Conservation (phyloP, 108 stramenopile species). For the Cyclotella kingstonii region DNA sequence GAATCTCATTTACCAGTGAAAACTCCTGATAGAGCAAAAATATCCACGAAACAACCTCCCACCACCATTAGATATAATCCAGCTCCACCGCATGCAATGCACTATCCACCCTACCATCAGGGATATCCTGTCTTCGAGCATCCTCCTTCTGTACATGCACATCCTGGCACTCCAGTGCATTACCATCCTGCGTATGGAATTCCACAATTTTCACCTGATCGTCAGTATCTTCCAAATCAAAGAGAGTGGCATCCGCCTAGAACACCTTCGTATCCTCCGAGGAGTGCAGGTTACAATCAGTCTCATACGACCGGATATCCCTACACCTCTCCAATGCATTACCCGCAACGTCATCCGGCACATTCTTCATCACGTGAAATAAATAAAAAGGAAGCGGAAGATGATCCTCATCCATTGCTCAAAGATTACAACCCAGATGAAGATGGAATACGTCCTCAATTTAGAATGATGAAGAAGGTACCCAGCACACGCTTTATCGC, state of each 20-base stretch:
- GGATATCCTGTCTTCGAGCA: too few species aligned
- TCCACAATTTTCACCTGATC: background rate
- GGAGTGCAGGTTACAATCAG: background rate
- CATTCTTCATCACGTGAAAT: background rate
- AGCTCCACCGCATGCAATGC: too few species aligned
- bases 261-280: background rate
- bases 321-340: background rate
- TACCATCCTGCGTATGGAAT: background rate
- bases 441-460: conserved; percentile 27
- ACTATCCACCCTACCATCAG: too few species aligned
- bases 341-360: background rate
- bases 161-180: background rate
- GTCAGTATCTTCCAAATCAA: background rate
- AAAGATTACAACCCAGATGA: conserved; percentile 11
- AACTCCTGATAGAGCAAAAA: too few species aligned
- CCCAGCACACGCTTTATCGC: too few species aligned
- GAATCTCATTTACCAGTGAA: too few species aligned
- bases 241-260: background rate
- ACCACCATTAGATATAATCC: too few species aligned
- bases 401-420: conserved; percentile 9
- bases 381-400: background rate
- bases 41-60: too few species aligned
- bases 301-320: background rate
- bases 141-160: background rate
- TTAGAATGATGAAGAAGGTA: conserved; percentile 8